Base-by-base conservation (phyloP, 2,329 filamentous ascomycete species). In the Exutisphaerella laricina region DNA sequence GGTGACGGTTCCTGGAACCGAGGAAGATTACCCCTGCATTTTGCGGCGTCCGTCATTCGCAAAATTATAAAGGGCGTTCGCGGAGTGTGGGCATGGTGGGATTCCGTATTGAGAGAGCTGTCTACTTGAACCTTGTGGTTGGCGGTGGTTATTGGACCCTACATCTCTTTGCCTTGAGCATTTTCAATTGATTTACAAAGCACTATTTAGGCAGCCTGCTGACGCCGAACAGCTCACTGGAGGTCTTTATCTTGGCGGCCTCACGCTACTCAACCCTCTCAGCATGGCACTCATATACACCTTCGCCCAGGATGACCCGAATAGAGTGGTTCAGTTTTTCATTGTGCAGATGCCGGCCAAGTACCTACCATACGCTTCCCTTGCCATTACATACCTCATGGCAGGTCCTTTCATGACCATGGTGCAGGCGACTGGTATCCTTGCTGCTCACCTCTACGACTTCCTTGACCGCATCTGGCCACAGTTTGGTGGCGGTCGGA, bases 391-490 rank as follows among this genome's bases (percentile, higher is more conserved):
- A 8, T 73, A 94, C 16, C 69, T 97, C 40, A 78, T 85, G 60
- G 72, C 68, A 4, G 82, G 82, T 8, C 72, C 73, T 25, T 54
- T 64, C 3, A 67, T 67, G 13, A 75, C 85, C 8, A 60, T 85
- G 43, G 58, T 81, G 3, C 81, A 94, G 59, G 65, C 79, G 4
- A 85, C 79, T 23, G 92, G 92, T n/a, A 73, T 98, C 8, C 52
- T 94, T 31, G 86, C 89, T 9, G 89, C 89, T 4, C 92, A 98
- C 63, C 59, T 92, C 14, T 94, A 88, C 66, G 86, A 97, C 62
- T 98, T 97, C 60, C 66, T 96, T 37, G 88, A 85, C 2, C 78
- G 86, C 36, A 75, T 96, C 30, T 97, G 88, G 73, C 92, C 92
- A 4, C 80, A 85, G 42, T 92, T 92, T 60, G 90, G 88, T 22